Evolutionary conservation across 352 stramenopile species (phyloP).

Genomic region (Aphanomyces cochlioides): DNA sequence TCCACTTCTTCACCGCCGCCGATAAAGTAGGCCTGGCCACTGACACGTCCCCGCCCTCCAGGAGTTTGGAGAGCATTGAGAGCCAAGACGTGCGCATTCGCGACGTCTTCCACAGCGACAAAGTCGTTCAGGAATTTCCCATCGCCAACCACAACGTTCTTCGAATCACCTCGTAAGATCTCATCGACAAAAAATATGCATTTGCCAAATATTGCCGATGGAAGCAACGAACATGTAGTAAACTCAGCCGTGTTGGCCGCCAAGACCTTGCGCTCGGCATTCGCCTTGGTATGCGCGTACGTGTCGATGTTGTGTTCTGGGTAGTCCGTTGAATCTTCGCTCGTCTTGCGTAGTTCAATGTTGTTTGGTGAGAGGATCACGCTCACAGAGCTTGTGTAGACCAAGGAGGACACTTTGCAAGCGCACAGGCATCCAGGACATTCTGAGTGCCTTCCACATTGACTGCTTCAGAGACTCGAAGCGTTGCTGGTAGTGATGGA

Average conservation of each 20-base stretch:
- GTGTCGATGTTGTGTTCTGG: not conserved
- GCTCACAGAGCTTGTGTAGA: not conserved
- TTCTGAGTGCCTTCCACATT: not conserved
- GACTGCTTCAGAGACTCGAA: not conserved
- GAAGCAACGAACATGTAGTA: not conserved
- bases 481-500: not conserved
- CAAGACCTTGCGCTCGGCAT: not conserved
- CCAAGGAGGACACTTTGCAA: not conserved
- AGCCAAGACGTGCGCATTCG: not conserved
- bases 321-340: not conserved
- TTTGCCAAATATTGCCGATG: not conserved
- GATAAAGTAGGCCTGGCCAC: slow-evolving; percentile 37
- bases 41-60: not conserved
- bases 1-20: slow-evolving; percentile 31
- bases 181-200: not conserved
- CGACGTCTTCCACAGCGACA: not conserved
- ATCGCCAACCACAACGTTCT: not conserved
- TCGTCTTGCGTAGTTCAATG: not conserved
- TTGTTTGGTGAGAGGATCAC: not conserved
- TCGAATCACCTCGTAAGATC: not conserved
- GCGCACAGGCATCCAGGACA: not conserved
- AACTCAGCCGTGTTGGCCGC: not conserved
- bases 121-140: not conserved
- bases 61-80: not conserved
- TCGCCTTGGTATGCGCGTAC: not conserved